Percentiles rank a stretch among this genome's conserved stretches.
Conservation (phyloP, 306 rosid species). For the Psophocarpus tetragonolobus region DNA sequence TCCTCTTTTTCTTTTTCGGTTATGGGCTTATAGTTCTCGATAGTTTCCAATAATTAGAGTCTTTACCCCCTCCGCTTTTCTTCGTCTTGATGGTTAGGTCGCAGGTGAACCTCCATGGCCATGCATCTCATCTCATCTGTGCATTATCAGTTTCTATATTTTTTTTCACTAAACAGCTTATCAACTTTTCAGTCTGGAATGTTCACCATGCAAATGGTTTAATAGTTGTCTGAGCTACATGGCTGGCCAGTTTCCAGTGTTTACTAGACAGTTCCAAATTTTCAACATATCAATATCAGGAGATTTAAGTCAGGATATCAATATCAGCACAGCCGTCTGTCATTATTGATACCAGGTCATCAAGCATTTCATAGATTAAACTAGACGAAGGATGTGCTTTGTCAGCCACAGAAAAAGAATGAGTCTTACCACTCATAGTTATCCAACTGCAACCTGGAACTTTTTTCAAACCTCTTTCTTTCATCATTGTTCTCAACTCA, state of each 20-base stretch:
- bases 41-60: not conserved
- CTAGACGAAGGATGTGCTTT: conserved; percentile 65
- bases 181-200: too few relatives aligned
- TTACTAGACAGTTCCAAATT: conserved; percentile 11
- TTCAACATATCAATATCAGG: conserved; percentile 8
- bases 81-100: not conserved
- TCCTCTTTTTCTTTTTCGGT: not conserved
- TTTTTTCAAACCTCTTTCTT: conserved; percentile 72
- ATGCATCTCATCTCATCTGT: conserved; percentile 7
- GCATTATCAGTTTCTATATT: conserved; percentile 1
- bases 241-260: not conserved
- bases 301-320: conserved; percentile 37
- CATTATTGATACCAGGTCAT: conserved; percentile 56
- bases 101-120: conserved; percentile 19
- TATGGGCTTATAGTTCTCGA: not conserved
- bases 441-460: conserved; percentile 89
- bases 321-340: conserved; percentile 44
- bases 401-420: conserved; percentile 76
- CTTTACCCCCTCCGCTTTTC: not conserved
- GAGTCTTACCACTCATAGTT: conserved; percentile 50
- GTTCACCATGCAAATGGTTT: not conserved
- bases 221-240: not conserved
- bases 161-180: too few relatives aligned
- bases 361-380: conserved; percentile 61
- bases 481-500: conserved; percentile 69